phyloP scores from a whole-genome alignment of 345 rosid genomes.

The Sonneratia alba region DNA sequence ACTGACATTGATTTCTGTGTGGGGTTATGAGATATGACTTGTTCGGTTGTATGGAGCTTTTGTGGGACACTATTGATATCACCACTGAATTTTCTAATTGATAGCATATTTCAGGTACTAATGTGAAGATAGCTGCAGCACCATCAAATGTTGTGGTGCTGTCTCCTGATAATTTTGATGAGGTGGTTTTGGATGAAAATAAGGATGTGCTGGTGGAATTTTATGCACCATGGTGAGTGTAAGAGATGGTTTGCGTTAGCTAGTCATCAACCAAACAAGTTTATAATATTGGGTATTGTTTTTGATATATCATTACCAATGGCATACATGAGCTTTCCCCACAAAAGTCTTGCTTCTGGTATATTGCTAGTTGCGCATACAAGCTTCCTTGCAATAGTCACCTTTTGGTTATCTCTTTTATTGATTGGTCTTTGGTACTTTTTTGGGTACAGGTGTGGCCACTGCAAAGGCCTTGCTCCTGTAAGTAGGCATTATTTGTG shows the following conservation, averaged over 20 bases:
- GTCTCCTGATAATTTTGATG: constrained; percentile 64
- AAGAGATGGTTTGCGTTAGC: background rate
- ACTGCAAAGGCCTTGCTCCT: constrained; percentile 95
- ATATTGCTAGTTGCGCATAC: background rate
- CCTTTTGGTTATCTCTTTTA: background rate
- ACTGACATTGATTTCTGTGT: background rate
- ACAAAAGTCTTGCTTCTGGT: background rate
- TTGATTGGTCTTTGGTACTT: constrained; percentile 4
- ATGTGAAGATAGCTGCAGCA: constrained; percentile 66
- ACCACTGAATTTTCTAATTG: background rate
- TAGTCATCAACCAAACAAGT: background rate
- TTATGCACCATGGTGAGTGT: constrained; percentile 88
- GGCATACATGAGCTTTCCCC: background rate
- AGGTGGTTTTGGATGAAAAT: constrained; percentile 68
- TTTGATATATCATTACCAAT: background rate
- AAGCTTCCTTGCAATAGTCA: background rate
- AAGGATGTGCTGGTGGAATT: constrained; percentile 96
- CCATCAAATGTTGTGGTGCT: constrained; percentile 76
- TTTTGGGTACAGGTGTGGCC: constrained; percentile 74
- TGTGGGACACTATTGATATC: background rate
- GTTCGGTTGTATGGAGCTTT: background rate
- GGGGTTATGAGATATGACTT: background rate
- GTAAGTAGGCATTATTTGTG: constrained; percentile 32
- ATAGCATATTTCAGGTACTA: constrained; percentile 48
- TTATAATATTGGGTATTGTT: background rate